Percentiles rank a stretch among this genome's conserved stretches.
These are phyloP conservation scores for Posidonia australis DNA, from an alignment of 106 monocot species.

Conservation along the genomic window DNA sequence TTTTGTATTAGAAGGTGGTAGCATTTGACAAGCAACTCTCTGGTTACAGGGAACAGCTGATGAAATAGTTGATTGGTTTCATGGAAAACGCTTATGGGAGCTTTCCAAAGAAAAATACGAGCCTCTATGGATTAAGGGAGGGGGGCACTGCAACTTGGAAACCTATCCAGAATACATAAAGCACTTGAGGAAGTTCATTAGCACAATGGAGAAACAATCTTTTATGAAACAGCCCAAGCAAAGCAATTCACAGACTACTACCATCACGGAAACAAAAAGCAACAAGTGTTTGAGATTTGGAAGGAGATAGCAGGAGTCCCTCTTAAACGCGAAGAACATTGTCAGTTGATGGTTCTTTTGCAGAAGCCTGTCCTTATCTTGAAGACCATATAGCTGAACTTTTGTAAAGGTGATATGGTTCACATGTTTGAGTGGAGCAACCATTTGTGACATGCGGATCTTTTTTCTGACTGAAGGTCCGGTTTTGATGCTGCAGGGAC, in stretches of 20 bases:
- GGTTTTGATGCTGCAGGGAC: background rate
- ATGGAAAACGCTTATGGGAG: slow-evolving; percentile 88
- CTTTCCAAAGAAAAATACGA: slow-evolving; percentile 88
- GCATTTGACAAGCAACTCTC: no score
- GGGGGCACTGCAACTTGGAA: slow-evolving; percentile 92
- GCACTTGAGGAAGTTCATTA: slow-evolving; percentile 67
- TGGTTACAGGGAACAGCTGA: slow-evolving; percentile 67
- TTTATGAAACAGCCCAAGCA: slow-evolving; percentile 27
- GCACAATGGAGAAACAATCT: slow-evolving; percentile 64
- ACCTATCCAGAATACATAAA: slow-evolving; percentile 86
- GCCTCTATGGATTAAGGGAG: slow-evolving; percentile 85
- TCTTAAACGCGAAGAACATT: background rate
- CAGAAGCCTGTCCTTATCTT: background rate
- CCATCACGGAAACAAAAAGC: slow-evolving; percentile 46
- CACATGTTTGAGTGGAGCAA: no score
- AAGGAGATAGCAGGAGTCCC: slow-evolving; percentile 16
- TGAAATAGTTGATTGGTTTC: slow-evolving; percentile 78
- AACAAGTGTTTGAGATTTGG: slow-evolving; percentile 95
- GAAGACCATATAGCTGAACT: background rate
- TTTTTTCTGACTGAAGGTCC: no score
- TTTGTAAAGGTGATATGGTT: background rate
- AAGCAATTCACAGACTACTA: slow-evolving; percentile 19
- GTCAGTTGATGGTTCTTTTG: no score
- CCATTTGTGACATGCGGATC: background rate
- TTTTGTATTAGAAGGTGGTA: no score